Evolutionary conservation across 1,284 basidiomycete species (phyloP).

Genomic region (Xerocomus nothofagi): DNA sequence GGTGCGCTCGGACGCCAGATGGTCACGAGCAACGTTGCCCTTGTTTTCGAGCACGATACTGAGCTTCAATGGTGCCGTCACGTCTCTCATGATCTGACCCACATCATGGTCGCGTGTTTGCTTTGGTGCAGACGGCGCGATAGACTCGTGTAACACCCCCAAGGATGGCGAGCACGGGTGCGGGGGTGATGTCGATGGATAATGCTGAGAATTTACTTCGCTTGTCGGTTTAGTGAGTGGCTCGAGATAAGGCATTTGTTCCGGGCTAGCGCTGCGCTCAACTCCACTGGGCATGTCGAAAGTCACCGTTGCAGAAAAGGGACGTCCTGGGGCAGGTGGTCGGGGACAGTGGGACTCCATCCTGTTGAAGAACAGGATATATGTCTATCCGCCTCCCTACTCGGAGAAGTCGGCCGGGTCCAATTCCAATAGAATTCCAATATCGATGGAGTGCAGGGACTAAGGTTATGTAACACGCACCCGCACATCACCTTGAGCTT

Average conservation of each 20-base stretch:
- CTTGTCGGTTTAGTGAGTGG: slow-evolving; percentile 17
- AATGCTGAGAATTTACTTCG: background rate
- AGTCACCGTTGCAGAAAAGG: background rate
- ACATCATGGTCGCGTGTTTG: background rate
- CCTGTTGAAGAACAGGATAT: background rate
- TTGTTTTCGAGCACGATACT: slow-evolving; percentile 33
- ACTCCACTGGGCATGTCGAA: slow-evolving; percentile 10
- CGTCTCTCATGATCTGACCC: background rate
- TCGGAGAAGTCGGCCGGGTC: background rate
- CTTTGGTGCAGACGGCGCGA: background rate
- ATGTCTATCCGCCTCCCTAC: background rate
- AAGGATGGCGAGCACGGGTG: background rate
- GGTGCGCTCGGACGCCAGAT: slow-evolving; percentile 42
- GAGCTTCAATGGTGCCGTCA: slow-evolving; percentile 12
- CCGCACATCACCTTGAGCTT: too few species aligned
- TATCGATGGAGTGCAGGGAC: background rate
- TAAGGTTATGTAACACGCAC: background rate
- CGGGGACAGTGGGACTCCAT: background rate
- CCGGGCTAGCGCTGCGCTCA: slow-evolving; percentile 5
- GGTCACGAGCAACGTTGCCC: slow-evolving; percentile 41
- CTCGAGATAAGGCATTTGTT: slow-evolving; percentile 26
- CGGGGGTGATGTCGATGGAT: background rate
- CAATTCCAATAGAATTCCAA: background rate
- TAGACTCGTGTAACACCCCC: background rate
- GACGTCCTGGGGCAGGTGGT: background rate